Evolutionary conservation across 1,284 basidiomycete genomes (phyloP).

Genomic region (Leccinum subrobustum): DNA sequence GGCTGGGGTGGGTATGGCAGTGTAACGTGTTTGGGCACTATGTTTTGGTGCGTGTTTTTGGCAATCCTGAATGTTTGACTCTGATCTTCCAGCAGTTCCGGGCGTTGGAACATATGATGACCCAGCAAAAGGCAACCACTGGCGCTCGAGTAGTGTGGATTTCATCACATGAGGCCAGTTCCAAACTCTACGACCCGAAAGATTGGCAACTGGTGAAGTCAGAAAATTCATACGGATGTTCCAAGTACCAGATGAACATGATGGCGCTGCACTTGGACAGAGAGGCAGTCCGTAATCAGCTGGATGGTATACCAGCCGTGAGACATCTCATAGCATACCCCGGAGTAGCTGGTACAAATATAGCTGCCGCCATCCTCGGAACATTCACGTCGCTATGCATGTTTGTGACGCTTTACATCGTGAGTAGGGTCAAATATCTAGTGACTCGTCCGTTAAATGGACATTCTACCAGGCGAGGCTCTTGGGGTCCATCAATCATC

Average conservation of each 20-base stretch:
- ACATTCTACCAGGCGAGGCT: constrained; percentile 52
- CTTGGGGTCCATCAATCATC: constrained; percentile 63
- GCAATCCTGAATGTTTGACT: neutral
- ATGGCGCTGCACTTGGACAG: constrained; percentile 61
- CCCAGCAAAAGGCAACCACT: constrained; percentile 37
- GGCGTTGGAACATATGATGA: constrained; percentile 50
- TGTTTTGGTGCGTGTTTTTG: constrained; percentile 57
- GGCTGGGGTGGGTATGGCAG: constrained; percentile 83
- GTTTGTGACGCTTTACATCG: constrained; percentile 65
- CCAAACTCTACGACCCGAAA: constrained; percentile 51
- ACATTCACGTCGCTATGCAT: constrained; percentile 53
- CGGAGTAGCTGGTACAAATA: constrained; percentile 71
- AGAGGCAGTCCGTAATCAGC: constrained; percentile 31
- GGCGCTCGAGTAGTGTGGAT: constrained; percentile 78
- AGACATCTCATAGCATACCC: constrained; percentile 75
- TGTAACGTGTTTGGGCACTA: constrained; percentile 86
- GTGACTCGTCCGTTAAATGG: constrained; percentile 1
- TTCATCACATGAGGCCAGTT: constrained; percentile 68
- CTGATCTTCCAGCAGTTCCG: constrained; percentile 49
- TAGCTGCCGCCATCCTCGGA: constrained; percentile 51
- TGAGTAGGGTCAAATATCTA: constrained; percentile 39
- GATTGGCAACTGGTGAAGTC: constrained; percentile 77
- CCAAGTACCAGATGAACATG: constrained; percentile 82
- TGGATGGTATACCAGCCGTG: constrained; percentile 32
- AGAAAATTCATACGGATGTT: constrained; percentile 64